These are phyloP conservation scores for Teunomyces lycoperdinae DNA, from an alignment of 805 yeast species.

Conservation along the genomic window DNA sequence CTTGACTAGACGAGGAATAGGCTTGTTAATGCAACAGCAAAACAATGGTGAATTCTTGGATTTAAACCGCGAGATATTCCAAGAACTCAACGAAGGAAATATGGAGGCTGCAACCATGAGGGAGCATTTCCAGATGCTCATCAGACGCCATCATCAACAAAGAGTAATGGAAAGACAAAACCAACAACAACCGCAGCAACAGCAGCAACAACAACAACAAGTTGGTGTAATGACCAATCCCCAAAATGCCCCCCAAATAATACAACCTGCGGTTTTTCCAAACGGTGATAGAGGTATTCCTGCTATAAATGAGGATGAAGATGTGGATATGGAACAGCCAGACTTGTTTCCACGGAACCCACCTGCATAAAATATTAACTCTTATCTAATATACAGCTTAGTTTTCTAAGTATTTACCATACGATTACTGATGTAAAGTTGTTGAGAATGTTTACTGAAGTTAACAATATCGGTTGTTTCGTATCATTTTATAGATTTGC, in stretches of 20 bases:
- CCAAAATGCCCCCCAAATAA: slow-evolving; percentile 40
- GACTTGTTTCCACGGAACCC: slow-evolving; percentile 21
- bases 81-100: slow-evolving; percentile 28
- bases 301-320: slow-evolving; percentile 23
- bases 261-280: slow-evolving; percentile 42
- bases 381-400: neutral
- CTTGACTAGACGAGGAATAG: slow-evolving; percentile 20
- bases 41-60: slow-evolving; percentile 21
- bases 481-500: neutral
- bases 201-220: slow-evolving; percentile 9
- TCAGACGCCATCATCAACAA: slow-evolving; percentile 27
- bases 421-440: neutral
- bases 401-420: no score
- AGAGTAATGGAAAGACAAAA: slow-evolving; percentile 12
- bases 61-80: slow-evolving; percentile 29
- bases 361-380: slow-evolving; percentile 5
- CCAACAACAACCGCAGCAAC: slow-evolving; percentile 10
- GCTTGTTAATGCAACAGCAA: slow-evolving; percentile 9
- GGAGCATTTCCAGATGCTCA: slow-evolving; percentile 28
- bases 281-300: slow-evolving; percentile 21
- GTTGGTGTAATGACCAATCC: slow-evolving; percentile 11
- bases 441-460: neutral
- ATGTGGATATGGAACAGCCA: slow-evolving; percentile 31
- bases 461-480: neutral
- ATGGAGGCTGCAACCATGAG: slow-evolving; percentile 33